A percentile compares a stretch with the other conserved stretches of the same genome.
phyloP scores from a whole-genome alignment of 2,329 filamentous ascomycete species.

The Diaporthe eres region DNA sequence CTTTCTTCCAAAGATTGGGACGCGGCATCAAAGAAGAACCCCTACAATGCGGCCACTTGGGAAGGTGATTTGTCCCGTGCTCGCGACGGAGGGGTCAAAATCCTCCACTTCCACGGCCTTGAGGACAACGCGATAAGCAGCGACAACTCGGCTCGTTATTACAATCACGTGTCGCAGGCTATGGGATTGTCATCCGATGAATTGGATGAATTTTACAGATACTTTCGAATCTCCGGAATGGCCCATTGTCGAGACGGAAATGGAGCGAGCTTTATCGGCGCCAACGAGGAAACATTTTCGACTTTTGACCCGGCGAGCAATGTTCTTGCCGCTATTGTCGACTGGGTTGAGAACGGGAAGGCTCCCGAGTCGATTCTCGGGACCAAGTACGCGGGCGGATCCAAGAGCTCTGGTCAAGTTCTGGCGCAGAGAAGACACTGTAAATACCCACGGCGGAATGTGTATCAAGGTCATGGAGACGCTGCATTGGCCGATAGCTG shows the following conservation, averaged over 20 bases:
- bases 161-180: conserved; percentile 59
- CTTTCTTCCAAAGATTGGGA: conserved; percentile 56
- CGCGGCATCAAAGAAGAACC: conserved; percentile 43
- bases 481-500: conserved; percentile 48
- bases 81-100: conserved; percentile 56
- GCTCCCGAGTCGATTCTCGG: conserved; percentile 57
- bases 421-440: conserved; percentile 53
- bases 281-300: conserved; percentile 47
- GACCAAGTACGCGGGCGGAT: conserved; percentile 51
- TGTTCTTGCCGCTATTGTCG: conserved; percentile 59
- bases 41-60: conserved; percentile 45
- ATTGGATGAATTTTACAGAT: conserved; percentile 62
- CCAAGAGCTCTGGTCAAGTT: conserved; percentile 44
- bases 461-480: conserved; percentile 49
- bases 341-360: conserved; percentile 60
- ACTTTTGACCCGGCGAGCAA: conserved; percentile 55
- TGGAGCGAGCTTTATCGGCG: conserved; percentile 54
- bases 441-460: conserved; percentile 52
- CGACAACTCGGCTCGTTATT: conserved; percentile 62
- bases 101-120: conserved; percentile 61
- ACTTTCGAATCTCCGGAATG: conserved; percentile 67
- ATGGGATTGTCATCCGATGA: conserved; percentile 53
- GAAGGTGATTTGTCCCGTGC: conserved; percentile 55
- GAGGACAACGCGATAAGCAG: conserved; percentile 59
- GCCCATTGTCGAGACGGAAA: conserved; percentile 63